Evolutionary conservation across 805 yeast species (phyloP).

Genomic region (Starmerella asiatica): DNA sequence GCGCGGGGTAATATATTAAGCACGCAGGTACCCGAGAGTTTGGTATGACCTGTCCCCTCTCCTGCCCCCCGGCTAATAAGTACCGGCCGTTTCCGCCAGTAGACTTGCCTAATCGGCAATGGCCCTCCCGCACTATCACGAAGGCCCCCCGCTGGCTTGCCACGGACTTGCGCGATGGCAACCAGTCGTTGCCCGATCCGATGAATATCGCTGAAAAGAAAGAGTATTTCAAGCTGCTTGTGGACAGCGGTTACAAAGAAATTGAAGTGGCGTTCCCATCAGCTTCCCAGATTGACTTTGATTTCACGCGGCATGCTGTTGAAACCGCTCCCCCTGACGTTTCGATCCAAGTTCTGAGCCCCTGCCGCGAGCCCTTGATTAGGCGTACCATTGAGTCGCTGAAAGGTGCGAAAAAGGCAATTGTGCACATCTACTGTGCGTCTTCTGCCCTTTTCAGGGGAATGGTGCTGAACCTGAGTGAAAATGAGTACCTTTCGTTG

Average conservation of each 20-base stretch:
- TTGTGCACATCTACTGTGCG: slow-evolving; percentile 63
- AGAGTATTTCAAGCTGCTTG: slow-evolving; percentile 50
- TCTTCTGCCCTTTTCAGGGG: slow-evolving; percentile 62
- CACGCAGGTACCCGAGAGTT: no score
- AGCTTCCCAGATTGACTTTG: slow-evolving; percentile 69
- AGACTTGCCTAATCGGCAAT: slow-evolving; percentile 46
- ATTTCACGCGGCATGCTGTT: slow-evolving; percentile 63
- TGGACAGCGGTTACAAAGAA: slow-evolving; percentile 67
- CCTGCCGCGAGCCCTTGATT: slow-evolving; percentile 63
- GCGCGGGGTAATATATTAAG: no score
- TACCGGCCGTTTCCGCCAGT: slow-evolving; percentile 45
- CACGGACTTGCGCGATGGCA: slow-evolving; percentile 73
- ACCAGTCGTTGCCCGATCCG: slow-evolving; percentile 75
- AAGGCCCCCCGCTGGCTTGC: slow-evolving; percentile 73
- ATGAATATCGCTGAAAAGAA: slow-evolving; percentile 72
- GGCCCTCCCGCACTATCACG: slow-evolving; percentile 50
- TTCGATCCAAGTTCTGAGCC: slow-evolving; percentile 60
- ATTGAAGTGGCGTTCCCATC: slow-evolving; percentile 75
- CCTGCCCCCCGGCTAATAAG: slow-evolving; percentile 27
- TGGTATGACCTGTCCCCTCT: slow-evolving; percentile 11
- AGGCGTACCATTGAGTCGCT: slow-evolving; percentile 58
- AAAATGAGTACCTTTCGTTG: slow-evolving; percentile 43
- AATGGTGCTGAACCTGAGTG: slow-evolving; percentile 49
- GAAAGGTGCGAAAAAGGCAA: slow-evolving; percentile 62
- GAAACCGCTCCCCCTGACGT: slow-evolving; percentile 66